phyloP scores from a whole-genome alignment of 176 grass and related monocot genomes.

The Echinochloa phyllopogon region DNA sequence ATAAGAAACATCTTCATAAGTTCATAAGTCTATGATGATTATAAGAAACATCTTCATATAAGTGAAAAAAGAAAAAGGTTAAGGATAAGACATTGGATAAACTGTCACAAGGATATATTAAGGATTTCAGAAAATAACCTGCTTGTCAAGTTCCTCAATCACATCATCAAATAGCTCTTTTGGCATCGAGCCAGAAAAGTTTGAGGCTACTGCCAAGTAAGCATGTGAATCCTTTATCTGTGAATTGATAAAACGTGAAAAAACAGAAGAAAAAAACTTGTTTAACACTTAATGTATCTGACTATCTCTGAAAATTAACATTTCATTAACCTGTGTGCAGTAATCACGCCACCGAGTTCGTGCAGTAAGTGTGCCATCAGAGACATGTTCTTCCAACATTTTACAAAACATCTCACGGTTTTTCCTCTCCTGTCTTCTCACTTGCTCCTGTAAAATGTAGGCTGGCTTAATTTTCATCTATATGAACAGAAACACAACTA shows the following conservation, averaged over 20 bases:
- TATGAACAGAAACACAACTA: background rate
- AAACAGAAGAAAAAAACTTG: conserved; percentile 18
- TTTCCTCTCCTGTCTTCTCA: conserved; percentile 78
- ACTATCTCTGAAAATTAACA: conserved; percentile 14
- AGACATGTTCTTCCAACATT: conserved; percentile 82
- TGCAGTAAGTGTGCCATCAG: conserved; percentile 74
- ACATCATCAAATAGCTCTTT: conserved; percentile 92
- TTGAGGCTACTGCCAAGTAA: conserved; percentile 77
- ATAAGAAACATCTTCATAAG: too few relatives aligned
- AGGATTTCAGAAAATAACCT: conserved; percentile 56
- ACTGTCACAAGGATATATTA: conserved; percentile 13
- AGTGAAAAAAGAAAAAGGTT: background rate
- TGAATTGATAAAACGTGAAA: conserved; percentile 35
- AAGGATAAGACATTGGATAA: background rate
- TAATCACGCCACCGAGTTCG: conserved; percentile 94
- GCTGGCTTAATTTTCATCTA: background rate
- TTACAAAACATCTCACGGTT: conserved; percentile 89
- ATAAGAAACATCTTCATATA: background rate
- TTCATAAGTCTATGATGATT: background rate
- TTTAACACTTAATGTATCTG: background rate
- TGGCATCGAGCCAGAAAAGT: conserved; percentile 74
- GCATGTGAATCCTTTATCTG: conserved; percentile 77
- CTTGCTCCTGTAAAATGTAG: conserved; percentile 56
- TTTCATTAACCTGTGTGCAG: conserved; percentile 63
- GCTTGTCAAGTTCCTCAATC: conserved; percentile 83